Conservation (phyloP, 805 yeast genomes). For the Sungouiella blattae region DNA sequence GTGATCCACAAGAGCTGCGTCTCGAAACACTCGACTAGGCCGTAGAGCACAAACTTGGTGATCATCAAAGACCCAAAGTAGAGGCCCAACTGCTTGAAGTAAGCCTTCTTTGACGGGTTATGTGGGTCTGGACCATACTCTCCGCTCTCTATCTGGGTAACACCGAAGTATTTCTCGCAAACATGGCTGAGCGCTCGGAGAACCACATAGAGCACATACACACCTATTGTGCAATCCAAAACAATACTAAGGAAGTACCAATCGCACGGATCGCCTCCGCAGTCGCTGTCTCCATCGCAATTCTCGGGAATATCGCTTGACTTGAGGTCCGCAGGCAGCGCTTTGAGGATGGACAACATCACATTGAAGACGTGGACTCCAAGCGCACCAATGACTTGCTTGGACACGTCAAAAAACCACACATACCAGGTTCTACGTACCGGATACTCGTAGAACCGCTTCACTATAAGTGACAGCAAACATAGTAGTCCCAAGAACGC, state of each 20-base stretch:
- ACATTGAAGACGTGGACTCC: slow-evolving; percentile 81
- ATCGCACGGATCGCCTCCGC: slow-evolving; percentile 67
- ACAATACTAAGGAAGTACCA: slow-evolving; percentile 90
- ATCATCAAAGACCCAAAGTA: slow-evolving; percentile 61
- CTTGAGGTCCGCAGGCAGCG: slow-evolving; percentile 12
- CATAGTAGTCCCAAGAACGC: slow-evolving; percentile 73
- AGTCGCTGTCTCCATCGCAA: slow-evolving; percentile 13
- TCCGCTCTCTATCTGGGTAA: slow-evolving; percentile 48
- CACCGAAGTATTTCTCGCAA: slow-evolving; percentile 40
- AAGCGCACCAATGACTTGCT: slow-evolving; percentile 84
- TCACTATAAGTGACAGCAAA: slow-evolving; percentile 65
- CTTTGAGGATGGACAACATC: slow-evolving; percentile 60
- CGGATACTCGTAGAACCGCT: slow-evolving; percentile 78
- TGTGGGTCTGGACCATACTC: slow-evolving; percentile 65
- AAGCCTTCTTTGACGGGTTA: slow-evolving; percentile 47
- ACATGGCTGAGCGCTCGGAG: slow-evolving; percentile 44
- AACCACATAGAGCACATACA: slow-evolving; percentile 63
- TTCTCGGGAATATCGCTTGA: slow-evolving; percentile 7
- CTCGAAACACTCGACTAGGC: slow-evolving; percentile 64
- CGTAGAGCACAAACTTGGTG: slow-evolving; percentile 64
- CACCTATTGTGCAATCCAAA: slow-evolving; percentile 92
- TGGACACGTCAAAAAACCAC: slow-evolving; percentile 87
- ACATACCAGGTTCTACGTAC: slow-evolving; percentile 77
- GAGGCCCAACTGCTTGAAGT: slow-evolving; percentile 64
- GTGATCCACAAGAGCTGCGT: slow-evolving; percentile 44